These are phyloP conservation scores for Polyporus arcularius DNA, from an alignment of 768 basidiomycete genomes.

Conservation along the genomic window DNA sequence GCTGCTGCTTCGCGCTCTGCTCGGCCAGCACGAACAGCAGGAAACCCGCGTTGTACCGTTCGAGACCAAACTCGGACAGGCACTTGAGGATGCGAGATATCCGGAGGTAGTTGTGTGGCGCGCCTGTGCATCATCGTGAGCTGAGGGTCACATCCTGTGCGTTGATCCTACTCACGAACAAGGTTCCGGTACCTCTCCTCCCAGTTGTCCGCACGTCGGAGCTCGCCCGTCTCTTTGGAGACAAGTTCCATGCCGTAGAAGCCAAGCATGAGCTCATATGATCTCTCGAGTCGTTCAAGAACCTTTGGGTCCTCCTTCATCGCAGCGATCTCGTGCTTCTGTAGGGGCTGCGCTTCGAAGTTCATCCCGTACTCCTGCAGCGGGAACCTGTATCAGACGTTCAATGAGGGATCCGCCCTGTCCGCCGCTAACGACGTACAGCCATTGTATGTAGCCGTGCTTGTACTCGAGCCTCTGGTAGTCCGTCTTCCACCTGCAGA, in stretches of 20 bases:
- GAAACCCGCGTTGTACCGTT: conserved; percentile 64
- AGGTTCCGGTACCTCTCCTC: conserved; percentile 63
- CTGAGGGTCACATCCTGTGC: background rate
- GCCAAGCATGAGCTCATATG: conserved; percentile 75
- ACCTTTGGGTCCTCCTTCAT: conserved; percentile 55
- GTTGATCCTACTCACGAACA: conserved; percentile 48
- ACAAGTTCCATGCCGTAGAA: conserved; percentile 78
- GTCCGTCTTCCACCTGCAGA: conserved; percentile 61
- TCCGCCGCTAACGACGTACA: conserved; percentile 46
- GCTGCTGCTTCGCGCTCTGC: conserved; percentile 58
- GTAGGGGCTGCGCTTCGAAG: conserved; percentile 63
- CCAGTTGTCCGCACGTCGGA: conserved; percentile 56
- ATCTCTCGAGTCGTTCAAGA: conserved; percentile 51
- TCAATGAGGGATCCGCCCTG: background rate
- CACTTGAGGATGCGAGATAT: conserved; percentile 79
- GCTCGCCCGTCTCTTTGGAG: conserved; percentile 56
- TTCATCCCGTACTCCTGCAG: conserved; percentile 78
- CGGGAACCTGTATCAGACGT: conserved; percentile 52
- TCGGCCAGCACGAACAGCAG: conserved; percentile 69
- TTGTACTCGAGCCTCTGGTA: conserved; percentile 63
- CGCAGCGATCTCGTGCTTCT: conserved; percentile 58
- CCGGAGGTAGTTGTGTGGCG: conserved; percentile 75
- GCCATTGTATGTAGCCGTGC: conserved; percentile 79
- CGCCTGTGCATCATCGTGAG: conserved; percentile 39
- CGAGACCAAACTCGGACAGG: conserved; percentile 68